phyloP scores from a whole-genome alignment of 2,329 filamentous ascomycete species.

The Knufia petricola region DNA sequence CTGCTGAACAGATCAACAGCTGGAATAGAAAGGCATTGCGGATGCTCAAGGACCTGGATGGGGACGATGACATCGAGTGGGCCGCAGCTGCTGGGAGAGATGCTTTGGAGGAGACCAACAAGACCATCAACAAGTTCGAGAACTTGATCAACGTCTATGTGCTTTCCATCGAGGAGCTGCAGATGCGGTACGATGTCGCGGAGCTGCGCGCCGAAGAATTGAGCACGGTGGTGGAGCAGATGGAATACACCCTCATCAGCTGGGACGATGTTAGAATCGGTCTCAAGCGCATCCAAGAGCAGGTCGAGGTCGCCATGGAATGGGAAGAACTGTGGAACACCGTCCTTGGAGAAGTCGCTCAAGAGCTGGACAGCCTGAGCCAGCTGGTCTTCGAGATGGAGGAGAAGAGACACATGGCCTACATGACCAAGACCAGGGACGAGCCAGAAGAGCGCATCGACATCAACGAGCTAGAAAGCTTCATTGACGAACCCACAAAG shows the following conservation, averaged over 20 bases:
- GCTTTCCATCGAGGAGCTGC: constrained; percentile 82
- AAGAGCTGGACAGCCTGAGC: constrained; percentile 71
- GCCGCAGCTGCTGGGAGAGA: constrained; percentile 68
- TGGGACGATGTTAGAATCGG: constrained; percentile 75
- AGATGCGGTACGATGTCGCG: constrained; percentile 65
- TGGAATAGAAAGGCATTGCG: constrained; percentile 92
- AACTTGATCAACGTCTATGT: constrained; percentile 87
- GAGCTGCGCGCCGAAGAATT: constrained; percentile 63
- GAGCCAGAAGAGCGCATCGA: constrained; percentile 54
- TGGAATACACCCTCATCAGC: constrained; percentile 75
- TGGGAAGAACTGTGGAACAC: constrained; percentile 97
- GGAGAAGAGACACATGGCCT: constrained; percentile 73
- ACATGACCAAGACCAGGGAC: constrained; percentile 56
- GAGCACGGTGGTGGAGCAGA: constrained; percentile 67
- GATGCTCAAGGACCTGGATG: constrained; percentile 78
- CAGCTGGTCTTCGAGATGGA: constrained; percentile 95
- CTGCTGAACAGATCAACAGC: constrained; percentile 81
- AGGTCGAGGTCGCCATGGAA: constrained; percentile 96
- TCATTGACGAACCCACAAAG: constrained; percentile 70
- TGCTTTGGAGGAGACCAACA: constrained; percentile 47
- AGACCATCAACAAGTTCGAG: constrained; percentile 73
- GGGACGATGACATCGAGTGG: constrained; percentile 97
- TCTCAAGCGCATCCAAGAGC: constrained; percentile 69
- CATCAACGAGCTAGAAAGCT: constrained; percentile 82
- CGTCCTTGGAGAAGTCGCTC: constrained; percentile 84